phyloP scores from a whole-genome alignment of 257 asterid genomes.

The Solanum piurae region DNA sequence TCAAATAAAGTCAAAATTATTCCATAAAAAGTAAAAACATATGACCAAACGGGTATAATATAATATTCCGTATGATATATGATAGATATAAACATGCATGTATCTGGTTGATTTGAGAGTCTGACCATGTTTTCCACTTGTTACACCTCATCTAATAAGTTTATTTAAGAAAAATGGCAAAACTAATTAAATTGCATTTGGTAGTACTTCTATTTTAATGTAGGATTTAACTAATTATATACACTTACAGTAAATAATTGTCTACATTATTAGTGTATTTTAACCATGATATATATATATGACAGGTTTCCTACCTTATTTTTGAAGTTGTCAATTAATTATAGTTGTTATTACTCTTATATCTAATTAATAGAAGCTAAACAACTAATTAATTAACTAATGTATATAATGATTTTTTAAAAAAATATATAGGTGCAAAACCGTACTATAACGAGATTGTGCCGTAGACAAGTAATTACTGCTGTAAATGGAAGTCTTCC shows the following conservation, averaged over 20 bases:
- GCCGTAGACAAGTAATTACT: slow-evolving; percentile 6
- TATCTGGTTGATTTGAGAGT: background rate
- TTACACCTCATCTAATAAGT: background rate
- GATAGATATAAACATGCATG: background rate
- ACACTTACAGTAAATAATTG: background rate
- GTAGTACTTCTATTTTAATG: background rate
- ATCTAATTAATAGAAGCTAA: background rate
- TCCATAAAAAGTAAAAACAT: background rate
- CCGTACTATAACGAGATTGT: background rate
- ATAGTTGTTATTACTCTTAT: background rate
- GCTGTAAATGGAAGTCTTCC: slow-evolving; percentile 13
- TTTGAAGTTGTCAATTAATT: background rate
- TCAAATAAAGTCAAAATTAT: background rate
- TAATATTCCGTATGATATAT: background rate
- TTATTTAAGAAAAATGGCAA: background rate
- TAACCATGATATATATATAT: background rate
- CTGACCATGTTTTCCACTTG: background rate
- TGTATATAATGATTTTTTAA: background rate
- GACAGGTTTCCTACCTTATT: background rate
- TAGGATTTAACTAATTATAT: background rate
- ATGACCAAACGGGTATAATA: background rate
- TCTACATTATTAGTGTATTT: background rate
- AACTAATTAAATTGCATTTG: background rate
- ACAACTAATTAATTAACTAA: background rate
- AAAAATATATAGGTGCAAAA: background rate